Base-by-base conservation (phyloP, 2,329 filamentous ascomycete species). In the Penicillium expansum region DNA sequence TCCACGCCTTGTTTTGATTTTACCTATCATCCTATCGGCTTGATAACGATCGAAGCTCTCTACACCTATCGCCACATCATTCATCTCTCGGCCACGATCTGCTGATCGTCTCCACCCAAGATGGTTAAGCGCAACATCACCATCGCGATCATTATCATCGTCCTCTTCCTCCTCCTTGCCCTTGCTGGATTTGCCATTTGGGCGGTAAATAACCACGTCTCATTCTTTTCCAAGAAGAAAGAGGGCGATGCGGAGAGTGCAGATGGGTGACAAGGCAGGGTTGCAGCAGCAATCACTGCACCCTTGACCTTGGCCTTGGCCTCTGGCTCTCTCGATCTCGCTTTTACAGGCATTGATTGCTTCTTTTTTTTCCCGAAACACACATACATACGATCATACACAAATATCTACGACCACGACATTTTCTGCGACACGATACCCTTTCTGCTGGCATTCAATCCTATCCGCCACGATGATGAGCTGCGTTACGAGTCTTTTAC, bases 91-190 rank as follows among this genome's bases (percentile, higher is more conserved):
- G 35, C 29, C 33, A 22, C 44, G 27, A 47, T 39, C 50, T 35
- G 8, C 35, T 52, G 59, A 39, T 52, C 41, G 24, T 32, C 18
- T 29, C 48, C 27, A 45, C 35, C 45, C 59, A 72, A 63, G 51
- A 79, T 77, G 71, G 71, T 77, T 20, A 66, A 79, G 60, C 69
- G 71, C 57, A 81, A 81, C 68, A 72, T 79, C 64, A 71, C 76
- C 62, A 78, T 81, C 59, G 79, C 78, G 14, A 74, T 81, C 56
- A 81, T 81, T 65, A 74, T 81, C 61, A 79, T 81, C 62, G 59
- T 78, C 43, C 71, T 81, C 53, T 80, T 80, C 64, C 58, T 81
- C 49, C 57, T 80, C 45, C 74, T 81, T 38, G 76, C 75, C 20
- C 57, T 77, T 27, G 72, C 75, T 39, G 77, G 74, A 5, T 77